Base-by-base conservation (phyloP, 75 land plant genomes). In the Gnetum montanum region DNA sequence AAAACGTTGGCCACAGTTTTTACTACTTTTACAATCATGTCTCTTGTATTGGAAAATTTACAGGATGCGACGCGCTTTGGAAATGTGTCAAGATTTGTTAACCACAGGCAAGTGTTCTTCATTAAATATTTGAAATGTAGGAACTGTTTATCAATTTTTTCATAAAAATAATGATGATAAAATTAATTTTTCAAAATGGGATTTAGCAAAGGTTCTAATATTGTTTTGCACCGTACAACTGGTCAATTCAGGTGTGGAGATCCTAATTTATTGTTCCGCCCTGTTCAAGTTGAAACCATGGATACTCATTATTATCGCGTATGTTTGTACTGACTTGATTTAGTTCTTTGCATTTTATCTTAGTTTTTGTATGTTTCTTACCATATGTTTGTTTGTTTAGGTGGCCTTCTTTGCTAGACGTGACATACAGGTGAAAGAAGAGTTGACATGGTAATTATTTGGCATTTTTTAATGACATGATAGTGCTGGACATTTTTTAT, bases 281-380 rank as follows among this genome's bases (percentile, higher is more conserved):
- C 70, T 68, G 70, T 68, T 15, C 58, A 68, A 44, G 63, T 68
- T 46, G 70, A 68, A 25, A 51, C 58, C 13, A 63, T 52, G 31
- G 70, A 68, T 31, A 63, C 65, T 26, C 70, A 68, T 50, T 68
- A 63, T 43, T 68, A 68, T 35, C 70, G 63, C 33, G 70, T 63
- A 67, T 27, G 49, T 15, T 11, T 37, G 25, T 22, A 12, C 11
- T 29, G 49, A 22, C 4, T 7, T 60, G 45, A 12, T 18, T 15
- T 15, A 15, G 2, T 15, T 46, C 30, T 20, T 5, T 22, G 4
- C 24, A 28, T 19, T 30, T 31, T 18, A 13, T 58, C 10, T 8
- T 19, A 25, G 29, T 25, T 19, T 53, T 18, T 61, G 59, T 10
- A 26, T 11, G 37, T 16, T 15, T 20, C 34, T 34, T 11, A 53